Percentiles rank a stretch among this genome's conserved stretches.
These are phyloP conservation scores for Hortaea werneckii DNA, from an alignment of 2,329 filamentous ascomycete species.

Conservation along the genomic window DNA sequence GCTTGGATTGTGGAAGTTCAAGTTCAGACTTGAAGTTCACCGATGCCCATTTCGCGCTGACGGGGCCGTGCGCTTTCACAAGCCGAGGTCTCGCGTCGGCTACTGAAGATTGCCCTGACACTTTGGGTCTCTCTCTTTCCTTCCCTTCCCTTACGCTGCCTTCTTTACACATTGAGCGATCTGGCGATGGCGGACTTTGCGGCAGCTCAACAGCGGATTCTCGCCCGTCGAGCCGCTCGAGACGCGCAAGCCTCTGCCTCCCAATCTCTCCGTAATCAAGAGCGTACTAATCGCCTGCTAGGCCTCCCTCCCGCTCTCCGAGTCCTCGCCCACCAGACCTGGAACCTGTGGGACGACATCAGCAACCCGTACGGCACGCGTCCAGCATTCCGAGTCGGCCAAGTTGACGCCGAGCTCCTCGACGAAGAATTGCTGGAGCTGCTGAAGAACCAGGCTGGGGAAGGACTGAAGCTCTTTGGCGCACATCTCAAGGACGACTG, in stretches of 20 bases:
- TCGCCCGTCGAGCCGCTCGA: conserved; percentile 67
- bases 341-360: conserved; percentile 55
- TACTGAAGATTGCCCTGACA: no score
- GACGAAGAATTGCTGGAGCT: conserved; percentile 88
- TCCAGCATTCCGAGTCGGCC: conserved; percentile 84
- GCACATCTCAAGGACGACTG: conserved; percentile 75
- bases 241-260: conserved; percentile 44
- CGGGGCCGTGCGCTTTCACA: no score
- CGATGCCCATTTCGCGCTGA: no score
- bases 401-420: conserved; percentile 89
- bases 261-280: conserved; percentile 43
- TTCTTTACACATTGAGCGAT: background rate
- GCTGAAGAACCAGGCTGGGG: conserved; percentile 73
- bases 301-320: conserved; percentile 48
- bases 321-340: conserved; percentile 24
- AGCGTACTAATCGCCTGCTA: conserved; percentile 30
- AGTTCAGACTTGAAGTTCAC: no score
- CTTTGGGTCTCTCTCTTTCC: no score
- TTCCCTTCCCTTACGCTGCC: no score
- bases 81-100: no score
- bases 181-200: conserved; percentile 58
- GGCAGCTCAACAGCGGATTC: conserved; percentile 78
- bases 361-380: conserved; percentile 66
- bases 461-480: conserved; percentile 79
- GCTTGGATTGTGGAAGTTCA: no score